Conservation (phyloP, 2,329 filamentous ascomycete species). For the Fusarium veterinarium region DNA sequence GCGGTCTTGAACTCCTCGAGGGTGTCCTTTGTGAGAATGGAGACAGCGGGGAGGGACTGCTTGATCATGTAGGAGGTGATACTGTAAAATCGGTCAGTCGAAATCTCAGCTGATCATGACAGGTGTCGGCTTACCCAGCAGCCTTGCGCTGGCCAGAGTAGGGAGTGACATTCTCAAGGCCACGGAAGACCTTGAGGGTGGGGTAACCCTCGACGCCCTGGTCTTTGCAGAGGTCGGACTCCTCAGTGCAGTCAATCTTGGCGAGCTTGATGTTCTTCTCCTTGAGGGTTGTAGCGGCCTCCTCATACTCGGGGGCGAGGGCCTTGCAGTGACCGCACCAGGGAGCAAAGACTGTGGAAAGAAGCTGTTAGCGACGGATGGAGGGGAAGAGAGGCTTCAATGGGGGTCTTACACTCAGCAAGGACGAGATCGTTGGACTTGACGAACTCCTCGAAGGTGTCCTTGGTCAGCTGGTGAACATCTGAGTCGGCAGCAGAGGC, state of each 20-base stretch:
- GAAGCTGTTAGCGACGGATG: conserved; percentile 51
- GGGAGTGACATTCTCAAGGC: conserved; percentile 80
- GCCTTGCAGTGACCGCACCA: conserved; percentile 99
- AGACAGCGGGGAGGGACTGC: conserved; percentile 94
- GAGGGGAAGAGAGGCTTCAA: neutral
- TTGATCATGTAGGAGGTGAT: conserved; percentile 95
- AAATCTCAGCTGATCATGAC: neutral
- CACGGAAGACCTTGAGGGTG: conserved; percentile 98
- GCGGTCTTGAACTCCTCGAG: conserved; percentile 97
- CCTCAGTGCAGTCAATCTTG: conserved; percentile 95
- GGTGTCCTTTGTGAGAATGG: conserved; percentile 80
- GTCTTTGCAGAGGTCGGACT: conserved; percentile 89
- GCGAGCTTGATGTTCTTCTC: conserved; percentile 87
- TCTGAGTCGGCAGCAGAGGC: conserved; percentile 78
- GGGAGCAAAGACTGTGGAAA: conserved; percentile 82
- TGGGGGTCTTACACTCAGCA: conserved; percentile 85
- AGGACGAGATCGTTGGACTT: conserved; percentile 88
- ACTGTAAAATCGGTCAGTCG: conserved; percentile 51
- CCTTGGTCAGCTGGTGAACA: conserved; percentile 85
- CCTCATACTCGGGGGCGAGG: conserved; percentile 91
- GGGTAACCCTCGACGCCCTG: conserved; percentile 97
- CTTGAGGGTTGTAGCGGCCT: conserved; percentile 84
- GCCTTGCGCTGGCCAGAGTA: conserved; percentile 94
- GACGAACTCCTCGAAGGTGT: conserved; percentile 89
- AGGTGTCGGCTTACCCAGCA: conserved; percentile 66